Evolutionary conservation across 208 protist genomes (phyloP).

Genomic region (Acanthamoeba triangularis): DNA sequence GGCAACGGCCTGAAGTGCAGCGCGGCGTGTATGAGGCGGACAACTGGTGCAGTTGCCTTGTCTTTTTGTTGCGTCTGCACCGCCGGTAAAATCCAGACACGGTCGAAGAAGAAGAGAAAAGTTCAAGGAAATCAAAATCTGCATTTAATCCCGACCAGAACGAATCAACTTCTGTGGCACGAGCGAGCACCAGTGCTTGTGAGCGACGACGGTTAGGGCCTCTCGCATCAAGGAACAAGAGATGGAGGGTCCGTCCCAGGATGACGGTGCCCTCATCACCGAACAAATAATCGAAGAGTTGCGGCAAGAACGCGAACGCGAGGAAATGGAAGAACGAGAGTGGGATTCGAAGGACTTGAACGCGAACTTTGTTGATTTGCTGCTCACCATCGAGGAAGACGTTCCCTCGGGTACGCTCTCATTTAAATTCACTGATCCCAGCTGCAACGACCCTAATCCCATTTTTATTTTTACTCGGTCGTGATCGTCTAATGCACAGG

Average conservation of each 20-base stretch:
- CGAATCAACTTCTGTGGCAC: too few species aligned
- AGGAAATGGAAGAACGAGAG: slow-evolving; percentile 43
- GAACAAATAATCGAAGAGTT: slow-evolving; percentile 72
- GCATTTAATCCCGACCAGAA: too few species aligned
- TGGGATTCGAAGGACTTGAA: slow-evolving; percentile 46
- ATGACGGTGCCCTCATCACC: slow-evolving; percentile 37
- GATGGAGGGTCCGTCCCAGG: background rate
- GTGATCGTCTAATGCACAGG: slow-evolving; percentile 3
- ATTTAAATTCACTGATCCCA: background rate
- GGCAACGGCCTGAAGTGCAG: too few species aligned
- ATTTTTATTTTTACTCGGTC: background rate
- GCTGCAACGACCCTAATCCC: background rate
- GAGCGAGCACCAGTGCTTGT: too few species aligned
- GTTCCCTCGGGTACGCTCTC: slow-evolving; percentile 52
- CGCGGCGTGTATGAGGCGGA: too few species aligned
- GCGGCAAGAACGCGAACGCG: slow-evolving; percentile 50
- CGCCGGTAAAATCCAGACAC: too few species aligned
- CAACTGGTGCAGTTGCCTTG: too few species aligned
- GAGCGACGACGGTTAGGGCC: too few species aligned
- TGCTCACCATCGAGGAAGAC: slow-evolving; percentile 74
- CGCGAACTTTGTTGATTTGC: slow-evolving; percentile 62
- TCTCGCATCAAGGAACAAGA: too few species aligned
- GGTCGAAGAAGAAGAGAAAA: too few species aligned
- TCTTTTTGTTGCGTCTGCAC: too few species aligned
- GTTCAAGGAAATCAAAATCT: too few species aligned